A percentile compares a stretch with the other conserved stretches of the same genome.
Conservation (phyloP, 2,329 filamentous ascomycete genomes). For the Verticillium nubilum region DNA sequence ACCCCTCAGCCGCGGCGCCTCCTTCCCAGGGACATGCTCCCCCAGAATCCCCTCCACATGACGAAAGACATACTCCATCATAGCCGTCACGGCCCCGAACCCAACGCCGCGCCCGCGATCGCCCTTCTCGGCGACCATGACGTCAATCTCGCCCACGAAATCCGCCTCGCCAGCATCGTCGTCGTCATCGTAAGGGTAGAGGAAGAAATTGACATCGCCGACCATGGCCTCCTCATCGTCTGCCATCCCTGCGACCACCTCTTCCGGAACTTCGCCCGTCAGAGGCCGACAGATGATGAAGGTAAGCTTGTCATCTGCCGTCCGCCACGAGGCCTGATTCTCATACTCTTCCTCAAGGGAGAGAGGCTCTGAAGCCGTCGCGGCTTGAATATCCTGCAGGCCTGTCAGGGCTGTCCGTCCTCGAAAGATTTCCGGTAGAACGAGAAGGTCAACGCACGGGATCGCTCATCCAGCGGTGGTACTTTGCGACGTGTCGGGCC, state of each 20-base stretch:
- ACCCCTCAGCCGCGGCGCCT: conserved; percentile 30
- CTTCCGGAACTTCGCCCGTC: conserved; percentile 3
- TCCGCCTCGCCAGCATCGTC: conserved; percentile 28
- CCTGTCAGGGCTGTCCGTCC: too few species aligned
- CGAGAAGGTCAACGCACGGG: conserved; percentile 37
- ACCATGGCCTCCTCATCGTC: conserved; percentile 58
- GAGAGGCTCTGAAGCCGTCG: conserved; percentile 83
- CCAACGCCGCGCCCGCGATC: conserved; percentile 62
- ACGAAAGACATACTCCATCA: conserved; percentile 62
- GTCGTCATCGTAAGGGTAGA: conserved; percentile 54
- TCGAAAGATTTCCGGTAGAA: too few species aligned
- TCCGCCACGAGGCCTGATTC: conserved; percentile 86
- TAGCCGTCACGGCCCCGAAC: conserved; percentile 55
- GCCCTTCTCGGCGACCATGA: conserved; percentile 69
- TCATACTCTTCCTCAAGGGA: conserved; percentile 76
- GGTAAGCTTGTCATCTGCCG: conserved; percentile 79
- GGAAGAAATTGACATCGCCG: conserved; percentile 77
- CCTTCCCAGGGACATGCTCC: conserved; percentile 29
- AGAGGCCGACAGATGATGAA: conserved; percentile 72
- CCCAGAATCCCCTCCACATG: conserved; percentile 48
- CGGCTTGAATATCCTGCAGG: conserved; percentile 68
- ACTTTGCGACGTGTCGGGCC: conserved; percentile 71
- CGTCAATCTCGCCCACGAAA: conserved; percentile 68
- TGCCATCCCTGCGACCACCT: conserved; percentile 29
- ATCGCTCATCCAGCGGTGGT: conserved; percentile 91